Evolutionary conservation across 2,329 filamentous ascomycete species (phyloP), one percentile per base, ranked within the genome.

Genomic region (Colletotrichum cereale): DNA sequence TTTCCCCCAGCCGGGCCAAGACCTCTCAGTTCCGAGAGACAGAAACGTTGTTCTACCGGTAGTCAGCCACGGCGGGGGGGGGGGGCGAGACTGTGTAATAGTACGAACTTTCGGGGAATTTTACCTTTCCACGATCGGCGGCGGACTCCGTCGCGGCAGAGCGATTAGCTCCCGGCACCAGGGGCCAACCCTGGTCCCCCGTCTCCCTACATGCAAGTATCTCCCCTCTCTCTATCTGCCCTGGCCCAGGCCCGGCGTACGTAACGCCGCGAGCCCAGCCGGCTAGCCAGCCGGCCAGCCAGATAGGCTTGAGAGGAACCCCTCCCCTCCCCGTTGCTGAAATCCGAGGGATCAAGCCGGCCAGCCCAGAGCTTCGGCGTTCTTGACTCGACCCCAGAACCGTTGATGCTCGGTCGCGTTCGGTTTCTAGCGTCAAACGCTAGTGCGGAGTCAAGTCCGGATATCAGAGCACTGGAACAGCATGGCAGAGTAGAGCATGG

Each of bases 371-470:
- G 53, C 38, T 55, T 31, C 68, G 38, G 55, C 60, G 65, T 24
- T 69, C 53, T 60, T 50, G 29, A 63, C 65, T 48, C 31, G 44
- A 58, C 44, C 65, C 24, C 64, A 63, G 34, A 58, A 58, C 31
- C 65, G 34, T 69, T 47, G 47, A 40, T 62, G 69, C 66, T 69
- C 66, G 58, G 65, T 53, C 38, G 69, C 36, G 36, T 47, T 50
- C 50, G 50, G 48, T 24, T 24, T 69, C 53, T 72, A 72, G 69
- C 69, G 65, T 72, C 69, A 72, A 72, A 72, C 69, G 65, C 60
- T 69, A 64, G 69, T 69, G 69, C 58, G 47, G 60, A 69, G 58
- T 55, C 69, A 55, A 56, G 65, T 72, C 69, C 53, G 53, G 31
- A 72, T 53, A 60, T 68, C 69, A 72, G 69, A 68, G 65, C 69